Evolutionary conservation across 352 stramenopile species (phyloP), one percentile per base, ranked within the genome.

Genomic region (Phytophthora fragariae): DNA sequence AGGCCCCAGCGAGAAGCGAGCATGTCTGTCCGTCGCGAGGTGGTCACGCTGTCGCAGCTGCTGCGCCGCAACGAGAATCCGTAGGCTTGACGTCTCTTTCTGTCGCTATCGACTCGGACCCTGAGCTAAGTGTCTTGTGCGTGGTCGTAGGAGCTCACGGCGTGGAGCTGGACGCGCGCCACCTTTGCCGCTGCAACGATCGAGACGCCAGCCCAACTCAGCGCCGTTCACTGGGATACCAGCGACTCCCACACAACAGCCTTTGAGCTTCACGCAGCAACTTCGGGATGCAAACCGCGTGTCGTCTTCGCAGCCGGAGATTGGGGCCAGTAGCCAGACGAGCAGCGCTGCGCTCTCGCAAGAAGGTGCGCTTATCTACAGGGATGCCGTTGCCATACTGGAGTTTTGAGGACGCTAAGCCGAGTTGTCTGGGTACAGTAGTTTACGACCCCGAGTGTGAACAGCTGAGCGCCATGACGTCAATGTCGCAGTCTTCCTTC

Each of bases 21-120:
- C 29, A 94, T 94, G 87, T 79, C 84, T 17, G 73, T 93, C 58
- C 87, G 80, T 35, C 77, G 81, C 50, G 87, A 94, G 59, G 80
- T 94, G 27, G 70, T 94, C 44, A 90, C 87, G 31, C 84, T 94
- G 60, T 92, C 87, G 31, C 81, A 92, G 76, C 72, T 94, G 6
- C 80, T 94, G 31, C 85, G 85, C 49, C 76, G 73, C 55, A 71
- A 75, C 54, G 61, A 90, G 62, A 79, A 78, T 41, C 64, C 76
- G 74, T 85, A 75, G 21, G 61, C 24, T 50, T 58, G 31, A 21
- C 57, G 47, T 59, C 21, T 44, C 37, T 14, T 46, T 14, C 15
- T 47, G 39, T 17, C 39, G 39, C 39, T n/a, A 47, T 47, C 12
- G 39, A 47, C 39, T 47, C 5, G 17, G 31, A 35, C 62, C 67